Evolutionary conservation across 2,329 filamentous ascomycete genomes (phyloP).

Genomic region (Verticillium zaregamsianum): DNA sequence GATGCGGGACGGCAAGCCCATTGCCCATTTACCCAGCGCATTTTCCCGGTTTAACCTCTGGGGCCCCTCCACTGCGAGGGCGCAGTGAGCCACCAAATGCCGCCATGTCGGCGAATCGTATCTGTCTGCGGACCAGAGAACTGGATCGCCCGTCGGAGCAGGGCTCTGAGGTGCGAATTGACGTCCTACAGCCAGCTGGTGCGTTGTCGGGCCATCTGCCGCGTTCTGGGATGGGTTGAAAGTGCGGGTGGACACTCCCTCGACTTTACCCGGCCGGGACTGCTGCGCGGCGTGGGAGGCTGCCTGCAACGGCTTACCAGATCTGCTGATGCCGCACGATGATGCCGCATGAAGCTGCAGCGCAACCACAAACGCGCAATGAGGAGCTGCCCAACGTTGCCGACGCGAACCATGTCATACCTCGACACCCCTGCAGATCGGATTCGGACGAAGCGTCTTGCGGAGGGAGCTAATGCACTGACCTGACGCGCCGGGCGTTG

Average conservation of each 20-base stretch:
- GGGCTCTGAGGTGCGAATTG: background rate
- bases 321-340: background rate
- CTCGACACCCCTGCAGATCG: background rate
- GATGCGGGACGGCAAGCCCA: slow-evolving; percentile 12
- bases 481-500: background rate
- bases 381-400: background rate
- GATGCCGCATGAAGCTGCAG: background rate
- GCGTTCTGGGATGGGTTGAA: background rate
- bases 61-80: background rate
- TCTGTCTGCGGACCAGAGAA: background rate
- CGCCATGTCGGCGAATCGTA: background rate
- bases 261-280: background rate
- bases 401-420: background rate
- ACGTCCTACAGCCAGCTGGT: background rate
- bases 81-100: background rate
- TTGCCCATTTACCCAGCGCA: slow-evolving; percentile 14
- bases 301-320: background rate
- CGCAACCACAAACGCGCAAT: background rate
- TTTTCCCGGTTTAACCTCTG: slow-evolving; percentile 11
- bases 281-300: background rate
- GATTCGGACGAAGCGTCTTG: background rate
- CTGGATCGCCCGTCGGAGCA: background rate
- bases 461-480: background rate
- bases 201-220: background rate
- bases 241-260: background rate